phyloP scores from a whole-genome alignment of 352 stramenopile genomes.

The Globisporangium ultimum region DNA sequence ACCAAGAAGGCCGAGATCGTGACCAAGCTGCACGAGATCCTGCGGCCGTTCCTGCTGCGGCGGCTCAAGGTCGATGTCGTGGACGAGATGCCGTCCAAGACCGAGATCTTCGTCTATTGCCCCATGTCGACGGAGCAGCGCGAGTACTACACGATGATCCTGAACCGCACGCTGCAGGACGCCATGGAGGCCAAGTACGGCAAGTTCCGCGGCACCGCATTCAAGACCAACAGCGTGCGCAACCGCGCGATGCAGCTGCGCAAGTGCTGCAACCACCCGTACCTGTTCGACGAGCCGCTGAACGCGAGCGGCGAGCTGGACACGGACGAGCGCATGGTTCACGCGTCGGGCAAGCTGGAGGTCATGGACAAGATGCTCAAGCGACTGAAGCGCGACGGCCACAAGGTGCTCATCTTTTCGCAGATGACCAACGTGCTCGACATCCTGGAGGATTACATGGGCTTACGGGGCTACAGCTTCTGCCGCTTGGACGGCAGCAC shows the following conservation, averaged over 20 bases:
- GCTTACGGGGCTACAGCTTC: slow-evolving; percentile 87
- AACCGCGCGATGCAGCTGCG: slow-evolving; percentile 81
- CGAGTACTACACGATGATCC: slow-evolving; percentile 94
- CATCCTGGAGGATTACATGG: slow-evolving; percentile 96
- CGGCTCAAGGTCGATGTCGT: slow-evolving; percentile 95
- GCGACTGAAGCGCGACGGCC: slow-evolving; percentile 92
- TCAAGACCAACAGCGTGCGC: slow-evolving; percentile 53
- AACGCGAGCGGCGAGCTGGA: slow-evolving; percentile 44
- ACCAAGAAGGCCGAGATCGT: slow-evolving; percentile 93
- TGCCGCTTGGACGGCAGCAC: slow-evolving; percentile 97
- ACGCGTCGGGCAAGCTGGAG: slow-evolving; percentile 96
- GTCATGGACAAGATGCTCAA: slow-evolving; percentile 98
- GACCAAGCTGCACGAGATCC: slow-evolving; percentile 96
- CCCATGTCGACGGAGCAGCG: slow-evolving; percentile 92
- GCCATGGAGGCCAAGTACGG: slow-evolving; percentile 84
- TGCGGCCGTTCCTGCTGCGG: slow-evolving; percentile 95
- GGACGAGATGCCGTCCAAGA: slow-evolving; percentile 94
- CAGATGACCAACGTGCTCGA: slow-evolving; percentile 98
- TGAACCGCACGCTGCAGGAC: slow-evolving; percentile 83
- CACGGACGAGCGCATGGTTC: slow-evolving; percentile 89
- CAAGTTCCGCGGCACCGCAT: slow-evolving; percentile 40
- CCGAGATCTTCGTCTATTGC: slow-evolving; percentile 97
- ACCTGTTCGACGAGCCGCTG: slow-evolving; percentile 84
- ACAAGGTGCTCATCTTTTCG: slow-evolving; percentile 98
- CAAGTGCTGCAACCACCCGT: slow-evolving; percentile 88